Evolutionary conservation across 1,284 basidiomycete genomes (phyloP).

Genomic region (Papiliotrema laurentii): DNA sequence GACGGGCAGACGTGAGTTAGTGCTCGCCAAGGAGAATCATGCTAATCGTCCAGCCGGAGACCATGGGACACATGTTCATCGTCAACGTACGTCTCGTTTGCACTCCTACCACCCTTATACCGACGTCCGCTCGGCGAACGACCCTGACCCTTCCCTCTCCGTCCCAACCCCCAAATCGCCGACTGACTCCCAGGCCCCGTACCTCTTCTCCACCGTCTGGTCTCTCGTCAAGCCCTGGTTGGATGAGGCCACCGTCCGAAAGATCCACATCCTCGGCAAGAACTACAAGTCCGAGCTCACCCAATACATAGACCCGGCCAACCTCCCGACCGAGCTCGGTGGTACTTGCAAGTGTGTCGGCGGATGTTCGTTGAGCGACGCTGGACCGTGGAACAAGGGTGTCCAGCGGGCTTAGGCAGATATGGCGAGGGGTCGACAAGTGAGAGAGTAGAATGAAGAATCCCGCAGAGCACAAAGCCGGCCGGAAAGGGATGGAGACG

Average conservation of each 20-base stretch:
- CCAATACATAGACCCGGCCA: constrained; percentile 75
- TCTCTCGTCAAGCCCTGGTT: constrained; percentile 86
- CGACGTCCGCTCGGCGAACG: no score
- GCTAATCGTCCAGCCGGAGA: constrained; percentile 60
- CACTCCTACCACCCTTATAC: no score
- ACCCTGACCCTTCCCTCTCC: no score
- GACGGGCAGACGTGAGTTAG: constrained; percentile 5
- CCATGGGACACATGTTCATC: constrained; percentile 95
- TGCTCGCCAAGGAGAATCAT: not conserved
- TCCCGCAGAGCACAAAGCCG: no score
- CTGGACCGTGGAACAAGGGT: constrained; percentile 87
- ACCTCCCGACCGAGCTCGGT: constrained; percentile 79
- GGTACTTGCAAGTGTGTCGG: constrained; percentile 73
- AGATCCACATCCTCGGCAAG: constrained; percentile 78
- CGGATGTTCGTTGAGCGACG: constrained; percentile 84
- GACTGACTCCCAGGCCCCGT: constrained; percentile 57
- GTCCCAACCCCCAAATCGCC: not conserved
- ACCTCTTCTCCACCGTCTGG: constrained; percentile 89
- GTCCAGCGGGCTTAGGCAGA: no score
- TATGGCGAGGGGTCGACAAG: no score
- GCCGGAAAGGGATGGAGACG: no score
- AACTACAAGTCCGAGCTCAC: constrained; percentile 62
- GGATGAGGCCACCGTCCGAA: constrained; percentile 88
- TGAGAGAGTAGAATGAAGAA: no score
- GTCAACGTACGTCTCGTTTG: constrained; percentile 71